Base-by-base conservation (phyloP, 805 yeast genomes). In the Suhomyces sp. region DNA sequence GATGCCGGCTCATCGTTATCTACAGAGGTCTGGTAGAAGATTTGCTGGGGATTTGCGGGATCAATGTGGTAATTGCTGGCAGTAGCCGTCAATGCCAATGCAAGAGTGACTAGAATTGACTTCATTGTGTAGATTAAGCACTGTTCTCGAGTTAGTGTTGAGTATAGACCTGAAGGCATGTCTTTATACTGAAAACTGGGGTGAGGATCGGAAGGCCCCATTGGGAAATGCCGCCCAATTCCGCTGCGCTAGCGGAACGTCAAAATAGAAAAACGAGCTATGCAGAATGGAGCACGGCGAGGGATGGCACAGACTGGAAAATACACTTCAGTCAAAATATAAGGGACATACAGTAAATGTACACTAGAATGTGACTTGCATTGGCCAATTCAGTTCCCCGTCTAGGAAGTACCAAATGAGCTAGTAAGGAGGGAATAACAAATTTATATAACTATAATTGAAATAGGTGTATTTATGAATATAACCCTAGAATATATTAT, bases 1-100 rank as follows among this genome's bases (percentile, higher is more conserved):
- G 77, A 61, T 10, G 49, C 49, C 15, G 17, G 26, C 36, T 47
- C n/a, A 7, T 36, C 44, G 24, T 19, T 7, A 22, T 47, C 31
- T 17, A 13, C 8, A 12, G 42, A 31, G 42, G 42, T 38, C 22
- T 33, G 42, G 23, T 31, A 35, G 13, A 24, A 19, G 3, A 47
- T 23, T 33, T 47, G 29, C 6, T 47, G 36, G 44, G 49, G 44
- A 13, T 42, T 22, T 6, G 46, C 10, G 17, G 46, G 31, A 24
- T 36, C 44, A 23, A 35, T 12, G 15, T 33, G 44, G 5, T 31
- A 33, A 22, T n/a, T 13, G 33, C 6, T 10, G 31, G 33, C 44
- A 3, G 23, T 3, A 10, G 17, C 33, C 13, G 23, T 3, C n/a
- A 38, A 47, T 4, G 49, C 49, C 23, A 35, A 26, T 7, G 36